Evolutionary conservation across 2,329 filamentous ascomycete species (phyloP), one percentile per base, ranked within the genome.

Genomic region (Colletotrichum godetiae): DNA sequence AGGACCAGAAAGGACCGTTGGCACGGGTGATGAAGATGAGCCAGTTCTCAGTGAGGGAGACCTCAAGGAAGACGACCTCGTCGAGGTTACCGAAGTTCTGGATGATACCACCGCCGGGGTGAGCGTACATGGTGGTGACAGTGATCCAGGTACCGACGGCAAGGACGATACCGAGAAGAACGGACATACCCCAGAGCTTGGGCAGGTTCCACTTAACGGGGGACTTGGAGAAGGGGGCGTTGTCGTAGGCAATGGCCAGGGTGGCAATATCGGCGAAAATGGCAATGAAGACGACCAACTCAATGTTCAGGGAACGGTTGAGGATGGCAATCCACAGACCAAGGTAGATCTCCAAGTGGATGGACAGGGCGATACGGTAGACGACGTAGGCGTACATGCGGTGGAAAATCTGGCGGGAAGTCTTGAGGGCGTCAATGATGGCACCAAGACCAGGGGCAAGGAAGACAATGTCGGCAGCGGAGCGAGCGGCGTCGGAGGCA

Each of bases 301-400:
- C 90, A 77, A 97, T 91, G 87, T 97, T 95, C 76, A 98, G 89
- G 74, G 91, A 94, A 75, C 91, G 88, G 88, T 97, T 97, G 78
- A 96, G 88, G 78, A 96, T 95, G 78, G 93, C 93, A 78, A 97
- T 97, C 94, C 95, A 97, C 73, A 97, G 90, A 82, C 94, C 95
- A 63, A 97, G 90, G 89, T 95, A 97, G 82, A 97, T 94, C 86
- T 97, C 94, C 81, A 97, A 89, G 83, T 98, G 95, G 76, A 97
- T 91, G 19, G 95, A 97, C 80, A 98, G 87, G 61, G 95, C 95
- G 80, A 98, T 97, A 90, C 95, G 94, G 88, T 97, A 97, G 80
- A 97, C 93, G 77, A 98, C 94, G 87, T 97, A 98, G 73, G 95
- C 93, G 86, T 97, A 97, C 95, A 98, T 97, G 80, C 95, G 94